Conservation (phyloP, 257 asterid genomes). For the Orobanche coerulescens region DNA sequence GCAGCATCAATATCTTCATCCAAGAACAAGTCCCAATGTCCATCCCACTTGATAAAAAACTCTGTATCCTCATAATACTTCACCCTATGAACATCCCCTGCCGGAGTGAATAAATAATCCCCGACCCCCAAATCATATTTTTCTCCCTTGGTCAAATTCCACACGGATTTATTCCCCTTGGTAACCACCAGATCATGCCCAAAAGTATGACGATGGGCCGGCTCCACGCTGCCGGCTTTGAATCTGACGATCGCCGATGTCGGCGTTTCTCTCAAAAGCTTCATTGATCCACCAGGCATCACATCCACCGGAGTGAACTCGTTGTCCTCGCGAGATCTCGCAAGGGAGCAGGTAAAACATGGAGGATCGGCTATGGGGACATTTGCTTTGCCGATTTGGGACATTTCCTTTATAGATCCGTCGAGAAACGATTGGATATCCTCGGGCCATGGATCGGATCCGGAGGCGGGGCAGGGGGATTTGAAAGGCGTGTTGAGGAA, state of each 20-base stretch:
- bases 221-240: constrained; percentile 75
- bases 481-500: constrained; percentile 63
- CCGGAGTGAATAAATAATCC: constrained; percentile 76
- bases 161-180: constrained; percentile 63
- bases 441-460: constrained; percentile 67
- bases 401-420: constrained; percentile 47
- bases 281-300: constrained; percentile 87
- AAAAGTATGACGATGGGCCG: constrained; percentile 80
- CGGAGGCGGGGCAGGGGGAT: constrained; percentile 90
- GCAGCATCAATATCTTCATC: constrained; percentile 81
- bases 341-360: constrained; percentile 53
- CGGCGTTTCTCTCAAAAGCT: constrained; percentile 62
- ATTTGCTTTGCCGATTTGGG: constrained; percentile 30
- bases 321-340: constrained; percentile 36
- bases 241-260: constrained; percentile 82
- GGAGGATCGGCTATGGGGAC: constrained; percentile 28
- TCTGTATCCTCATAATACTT: constrained; percentile 75
- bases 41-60: constrained; percentile 94
- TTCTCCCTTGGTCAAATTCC: constrained; percentile 72
- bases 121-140: constrained; percentile 55
- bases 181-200: constrained; percentile 84
- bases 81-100: constrained; percentile 78
- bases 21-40: constrained; percentile 74
- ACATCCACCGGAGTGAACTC: constrained; percentile 51
- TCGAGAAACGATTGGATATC: constrained; percentile 56